Percentiles rank a stretch among this genome's conserved stretches.
Evolutionary conservation across 805 yeast species (phyloP).

Genomic region (Candida ovalis): DNA sequence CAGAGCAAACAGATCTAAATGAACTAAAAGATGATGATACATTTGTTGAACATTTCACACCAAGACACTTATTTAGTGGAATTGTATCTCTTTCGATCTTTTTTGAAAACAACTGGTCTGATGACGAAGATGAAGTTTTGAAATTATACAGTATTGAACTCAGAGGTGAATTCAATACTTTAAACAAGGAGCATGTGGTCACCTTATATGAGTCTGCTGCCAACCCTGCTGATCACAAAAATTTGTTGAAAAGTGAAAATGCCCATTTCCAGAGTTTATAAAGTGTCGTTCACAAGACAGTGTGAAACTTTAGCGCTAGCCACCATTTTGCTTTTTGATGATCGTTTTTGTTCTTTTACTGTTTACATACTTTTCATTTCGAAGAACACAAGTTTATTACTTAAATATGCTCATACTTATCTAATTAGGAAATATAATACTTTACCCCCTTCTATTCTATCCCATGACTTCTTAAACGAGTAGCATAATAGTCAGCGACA

Average conservation of each 20-base stretch:
- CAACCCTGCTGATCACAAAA: slow-evolving; percentile 83
- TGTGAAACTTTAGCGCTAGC: no score
- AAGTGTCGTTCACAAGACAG: neutral
- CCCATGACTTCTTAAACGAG: no score
- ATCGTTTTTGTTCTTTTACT: no score
- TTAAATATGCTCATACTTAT: no score
- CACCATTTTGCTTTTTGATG: no score
- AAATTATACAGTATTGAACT: slow-evolving; percentile 69
- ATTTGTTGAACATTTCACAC: slow-evolving; percentile 79
- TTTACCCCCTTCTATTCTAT: no score
- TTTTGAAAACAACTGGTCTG: slow-evolving; percentile 62
- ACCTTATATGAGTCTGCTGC: slow-evolving; percentile 88
- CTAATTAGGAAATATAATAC: no score
- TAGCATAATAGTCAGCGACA: no score
- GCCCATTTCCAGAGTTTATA: slow-evolving; percentile 15
- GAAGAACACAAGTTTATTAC: no score
- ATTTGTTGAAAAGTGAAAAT: slow-evolving; percentile 24
- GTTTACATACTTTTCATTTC: no score
- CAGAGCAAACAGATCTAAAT: slow-evolving; percentile 14
- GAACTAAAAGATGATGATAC: slow-evolving; percentile 41
- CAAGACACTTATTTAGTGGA: slow-evolving; percentile 70
- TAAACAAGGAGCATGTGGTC: slow-evolving; percentile 65
- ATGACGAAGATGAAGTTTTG: slow-evolving; percentile 54
- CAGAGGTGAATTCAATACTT: slow-evolving; percentile 63
- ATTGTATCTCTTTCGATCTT: slow-evolving; percentile 65